Conservation (phyloP, 2,329 filamentous ascomycete genomes). For the Basipetospora chlamydospora region DNA sequence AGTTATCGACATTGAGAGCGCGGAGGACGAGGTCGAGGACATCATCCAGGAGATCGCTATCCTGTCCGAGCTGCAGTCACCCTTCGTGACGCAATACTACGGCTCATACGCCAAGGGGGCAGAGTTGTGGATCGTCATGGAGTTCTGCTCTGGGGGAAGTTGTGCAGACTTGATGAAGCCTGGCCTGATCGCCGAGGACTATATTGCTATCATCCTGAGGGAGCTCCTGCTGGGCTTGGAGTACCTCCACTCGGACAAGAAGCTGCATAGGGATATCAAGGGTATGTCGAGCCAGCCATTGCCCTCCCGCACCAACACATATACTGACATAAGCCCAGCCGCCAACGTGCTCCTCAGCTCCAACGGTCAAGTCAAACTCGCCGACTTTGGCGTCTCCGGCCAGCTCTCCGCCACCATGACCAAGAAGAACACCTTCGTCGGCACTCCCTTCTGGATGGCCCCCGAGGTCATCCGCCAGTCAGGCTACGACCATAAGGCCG, state of each 20-base stretch:
- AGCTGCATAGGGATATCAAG: conserved; percentile 93
- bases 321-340: no score
- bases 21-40: conserved; percentile 97
- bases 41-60: conserved; percentile 99
- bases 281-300: conserved; percentile 43
- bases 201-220: conserved; percentile 88
- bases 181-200: conserved; percentile 79
- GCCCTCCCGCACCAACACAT: no score
- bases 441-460: conserved; percentile 95
- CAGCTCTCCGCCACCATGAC: conserved; percentile 97
- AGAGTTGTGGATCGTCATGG: conserved; percentile 99
- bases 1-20: conserved; percentile 96
- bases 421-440: conserved; percentile 92
- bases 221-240: conserved; percentile 83
- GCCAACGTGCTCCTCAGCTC: conserved; percentile 92
- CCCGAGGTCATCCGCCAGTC: conserved; percentile 87
- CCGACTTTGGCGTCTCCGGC: conserved; percentile 92
- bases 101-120: conserved; percentile 93
- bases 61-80: conserved; percentile 85
- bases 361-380: conserved; percentile 81
- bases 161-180: conserved; percentile 94
- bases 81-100: conserved; percentile 95
- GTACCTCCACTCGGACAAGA: conserved; percentile 89
- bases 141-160: conserved; percentile 93
- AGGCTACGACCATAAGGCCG: conserved; percentile 72